Percentiles rank a stretch among this genome's conserved stretches.
phyloP scores from a whole-genome alignment of 257 asterid species.

The Osmanthus fragrans region DNA sequence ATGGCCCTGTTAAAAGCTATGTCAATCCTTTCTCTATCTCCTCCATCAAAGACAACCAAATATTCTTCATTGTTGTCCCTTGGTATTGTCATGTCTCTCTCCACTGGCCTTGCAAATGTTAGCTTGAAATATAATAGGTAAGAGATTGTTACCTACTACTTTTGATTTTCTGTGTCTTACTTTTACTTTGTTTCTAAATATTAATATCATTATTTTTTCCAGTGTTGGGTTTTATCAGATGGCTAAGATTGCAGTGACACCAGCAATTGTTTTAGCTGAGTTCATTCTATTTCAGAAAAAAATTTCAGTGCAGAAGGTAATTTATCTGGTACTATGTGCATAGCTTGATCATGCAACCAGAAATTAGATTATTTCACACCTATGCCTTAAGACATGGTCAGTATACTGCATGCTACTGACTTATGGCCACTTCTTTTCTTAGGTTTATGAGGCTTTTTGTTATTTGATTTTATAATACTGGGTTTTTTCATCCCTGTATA shows the following conservation, averaged over 20 bases:
- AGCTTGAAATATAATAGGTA: slow-evolving; percentile 97
- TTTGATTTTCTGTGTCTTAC: slow-evolving; percentile 5
- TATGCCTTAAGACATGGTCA: background rate
- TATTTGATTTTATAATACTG: background rate
- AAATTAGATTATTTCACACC: slow-evolving; percentile 1
- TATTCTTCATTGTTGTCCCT: slow-evolving; percentile 78
- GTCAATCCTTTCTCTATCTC: slow-evolving; percentile 74
- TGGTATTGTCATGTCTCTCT: slow-evolving; percentile 96
- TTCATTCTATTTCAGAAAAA: slow-evolving; percentile 69
- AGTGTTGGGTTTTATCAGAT: slow-evolving; percentile 99
- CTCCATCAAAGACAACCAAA: slow-evolving; percentile 78
- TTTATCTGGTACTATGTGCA: background rate
- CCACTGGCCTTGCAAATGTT: slow-evolving; percentile 98
- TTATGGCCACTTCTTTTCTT: background rate
- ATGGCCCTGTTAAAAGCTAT: slow-evolving; percentile 79
- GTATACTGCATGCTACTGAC: background rate
- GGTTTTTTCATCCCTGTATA: background rate
- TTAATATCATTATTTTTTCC: slow-evolving; percentile 34
- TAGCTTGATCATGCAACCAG: background rate
- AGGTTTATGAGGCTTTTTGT: background rate
- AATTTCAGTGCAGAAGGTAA: slow-evolving; percentile 72
- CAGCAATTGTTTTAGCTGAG: slow-evolving; percentile 90
- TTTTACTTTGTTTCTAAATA: slow-evolving; percentile 12
- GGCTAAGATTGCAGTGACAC: slow-evolving; percentile 99
- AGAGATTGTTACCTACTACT: slow-evolving; percentile 14